These are phyloP conservation scores for Golubevia sp. DNA, from an alignment of 1,284 basidiomycete species.

Conservation along the genomic window DNA sequence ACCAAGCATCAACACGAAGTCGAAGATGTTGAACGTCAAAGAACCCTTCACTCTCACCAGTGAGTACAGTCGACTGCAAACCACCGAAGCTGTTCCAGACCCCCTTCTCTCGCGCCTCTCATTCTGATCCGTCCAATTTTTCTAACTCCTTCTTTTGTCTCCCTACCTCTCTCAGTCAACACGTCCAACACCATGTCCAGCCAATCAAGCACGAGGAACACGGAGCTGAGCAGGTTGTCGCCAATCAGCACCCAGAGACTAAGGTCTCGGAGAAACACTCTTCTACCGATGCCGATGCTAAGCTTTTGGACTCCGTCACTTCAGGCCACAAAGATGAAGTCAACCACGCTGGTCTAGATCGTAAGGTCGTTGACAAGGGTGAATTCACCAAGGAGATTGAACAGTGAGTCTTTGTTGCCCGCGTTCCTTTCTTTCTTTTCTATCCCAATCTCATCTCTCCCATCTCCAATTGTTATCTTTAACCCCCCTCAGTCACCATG, in stretches of 20 bases:
- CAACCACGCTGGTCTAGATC: conserved; percentile 28
- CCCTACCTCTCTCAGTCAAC: too few relatives aligned
- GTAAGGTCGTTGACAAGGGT: conserved; percentile 49
- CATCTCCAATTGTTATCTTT: too few relatives aligned
- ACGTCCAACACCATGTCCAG: conserved; percentile 57
- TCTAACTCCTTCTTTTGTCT: too few relatives aligned
- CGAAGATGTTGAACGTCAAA: conserved; percentile 47
- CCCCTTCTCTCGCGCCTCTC: too few relatives aligned
- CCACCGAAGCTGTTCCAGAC: not conserved
- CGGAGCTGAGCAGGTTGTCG: conserved; percentile 39
- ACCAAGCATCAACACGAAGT: conserved; percentile 50
- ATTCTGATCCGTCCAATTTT: too few relatives aligned
- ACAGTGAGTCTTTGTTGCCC: conserved; percentile 11
- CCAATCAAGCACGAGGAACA: conserved; percentile 45
- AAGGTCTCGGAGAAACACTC: conserved; percentile 48
- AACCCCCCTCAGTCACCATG: conserved; percentile 47
- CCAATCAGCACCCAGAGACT: conserved; percentile 39
- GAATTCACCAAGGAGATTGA: conserved; percentile 48
- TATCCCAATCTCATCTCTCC: too few relatives aligned
- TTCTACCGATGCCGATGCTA: conserved; percentile 54
- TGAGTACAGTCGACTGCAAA: not conserved
- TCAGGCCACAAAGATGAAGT: conserved; percentile 24
- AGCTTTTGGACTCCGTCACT: conserved; percentile 41
- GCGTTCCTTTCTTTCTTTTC: not conserved
- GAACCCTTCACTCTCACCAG: conserved; percentile 42